A percentile compares a stretch with the other conserved stretches of the same genome.
Conservation (phyloP, 169 alveolate genomes). For the Plasmodium yoelii region DNA sequence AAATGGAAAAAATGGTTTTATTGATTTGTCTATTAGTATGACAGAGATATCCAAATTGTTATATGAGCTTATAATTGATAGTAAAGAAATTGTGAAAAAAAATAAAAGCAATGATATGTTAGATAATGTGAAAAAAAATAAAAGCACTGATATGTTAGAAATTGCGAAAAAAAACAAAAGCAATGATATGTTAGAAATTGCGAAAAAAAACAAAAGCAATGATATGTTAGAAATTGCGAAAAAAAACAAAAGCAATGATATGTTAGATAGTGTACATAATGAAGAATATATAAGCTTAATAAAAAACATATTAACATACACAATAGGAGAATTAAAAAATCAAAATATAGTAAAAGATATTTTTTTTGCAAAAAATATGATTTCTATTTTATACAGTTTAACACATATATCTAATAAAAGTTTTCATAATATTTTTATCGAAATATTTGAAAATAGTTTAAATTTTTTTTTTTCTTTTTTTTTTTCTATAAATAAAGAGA, state of each 20-base stretch:
- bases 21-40: neutral
- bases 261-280: neutral
- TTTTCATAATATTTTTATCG: slow-evolving; percentile 2
- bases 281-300: slow-evolving; percentile 9
- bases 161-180: neutral
- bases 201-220: too few relatives aligned
- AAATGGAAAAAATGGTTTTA: neutral
- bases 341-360: neutral
- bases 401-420: slow-evolving; percentile 13
- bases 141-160: neutral
- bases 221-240: too few relatives aligned
- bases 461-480: neutral
- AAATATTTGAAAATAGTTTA: slow-evolving; percentile 18
- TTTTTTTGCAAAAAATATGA: slow-evolving; percentile 1
- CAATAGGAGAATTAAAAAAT: slow-evolving; percentile 2
- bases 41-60: slow-evolving; percentile 14
- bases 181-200: neutral
- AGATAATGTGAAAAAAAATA: neutral
- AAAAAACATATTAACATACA: slow-evolving; percentile 6
- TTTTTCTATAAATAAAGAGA: neutral
- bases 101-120: neutral
- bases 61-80: slow-evolving; percentile 4
- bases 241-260: neutral
- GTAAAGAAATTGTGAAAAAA: neutral
- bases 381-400: slow-evolving; percentile 41